Evolutionary conservation across 2,329 filamentous ascomycete species (phyloP), one percentile per base, ranked within the genome.

Genomic region (Escovopsis sp.): DNA sequence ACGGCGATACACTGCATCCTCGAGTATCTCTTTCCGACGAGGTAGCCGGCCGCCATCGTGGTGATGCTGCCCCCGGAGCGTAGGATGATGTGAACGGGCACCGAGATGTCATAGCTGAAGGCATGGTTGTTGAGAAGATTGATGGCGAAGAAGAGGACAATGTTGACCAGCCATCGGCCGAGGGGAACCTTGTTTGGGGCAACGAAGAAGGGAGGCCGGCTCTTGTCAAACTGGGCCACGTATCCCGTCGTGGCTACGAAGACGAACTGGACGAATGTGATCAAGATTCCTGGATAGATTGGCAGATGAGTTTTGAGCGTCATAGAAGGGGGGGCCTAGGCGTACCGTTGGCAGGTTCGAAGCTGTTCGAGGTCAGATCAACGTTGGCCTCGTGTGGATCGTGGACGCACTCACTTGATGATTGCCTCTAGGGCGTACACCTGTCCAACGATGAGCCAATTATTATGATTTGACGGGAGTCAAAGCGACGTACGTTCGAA

Each of bases 91-190:
- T 98, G 90, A 33, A 98, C 76, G 2, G 90, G 90, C 0, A 98
- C 85, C 6, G 86, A 94, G 38, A 98, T 96, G 47, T 86, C 78
- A 61, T 94, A 98, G 42, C 85, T 87, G 56, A 98, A 98, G 6
- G 88, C 90, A 65, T 88, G 88, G 50, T 98, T 98, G 61, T 98
- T 98, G 51, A 98, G 62, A 39, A 96, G 75, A 49, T 96, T 98
- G 59, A 98, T 90, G 42, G 72, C 72, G 55, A 93, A 90, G 60
- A 96, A 96, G 46, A 94, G 72, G 4, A 80, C 63, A 29, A 94
- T 94, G 52, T 93, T 94, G 49, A 88, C 66, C 34, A 83, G 53
- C 87, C 90, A 96, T 52, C 84, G 80, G 33, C 69, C 68, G 36
- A 96, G 64, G 0, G 90, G 90, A 4, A 96, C 84, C 35, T 74